phyloP scores from a whole-genome alignment of 345 rosid genomes.

The Lepidium didymum region DNA sequence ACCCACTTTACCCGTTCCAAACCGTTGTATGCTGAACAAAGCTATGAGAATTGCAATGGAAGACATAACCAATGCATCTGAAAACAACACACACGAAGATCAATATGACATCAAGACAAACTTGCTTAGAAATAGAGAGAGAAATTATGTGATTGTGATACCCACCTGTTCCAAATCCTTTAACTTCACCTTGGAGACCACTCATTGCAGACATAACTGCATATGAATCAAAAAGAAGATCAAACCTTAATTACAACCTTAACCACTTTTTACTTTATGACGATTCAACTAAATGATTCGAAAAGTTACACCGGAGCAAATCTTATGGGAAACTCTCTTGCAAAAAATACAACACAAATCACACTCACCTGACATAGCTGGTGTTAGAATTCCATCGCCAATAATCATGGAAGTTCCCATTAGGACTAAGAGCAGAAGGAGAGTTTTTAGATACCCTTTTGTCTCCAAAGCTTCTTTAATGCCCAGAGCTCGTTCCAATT shows the following conservation, averaged over 20 bases:
- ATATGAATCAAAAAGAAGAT: constrained; percentile 7
- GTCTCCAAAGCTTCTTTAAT: constrained; percentile 79
- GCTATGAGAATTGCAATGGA: constrained; percentile 60
- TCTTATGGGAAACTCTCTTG: not conserved
- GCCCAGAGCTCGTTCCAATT: constrained; percentile 71
- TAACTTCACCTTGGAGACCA: constrained; percentile 74
- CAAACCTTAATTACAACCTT: not conserved
- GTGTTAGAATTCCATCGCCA: constrained; percentile 95
- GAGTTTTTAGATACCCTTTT: constrained; percentile 62
- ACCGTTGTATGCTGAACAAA: constrained; percentile 82
- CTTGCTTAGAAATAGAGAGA: not conserved
- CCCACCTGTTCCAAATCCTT: constrained; percentile 73
- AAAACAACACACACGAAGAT: constrained; percentile 8
- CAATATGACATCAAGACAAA: not conserved
- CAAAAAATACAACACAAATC: not conserved
- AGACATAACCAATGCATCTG: constrained; percentile 70
- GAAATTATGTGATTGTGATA: constrained; percentile 19
- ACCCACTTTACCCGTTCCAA: constrained; percentile 90
- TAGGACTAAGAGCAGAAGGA: constrained; percentile 69
- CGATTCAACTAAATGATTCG: not conserved
- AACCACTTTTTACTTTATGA: not conserved
- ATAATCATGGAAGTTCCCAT: constrained; percentile 98
- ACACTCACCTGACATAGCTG: constrained; percentile 81
- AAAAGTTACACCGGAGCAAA: not conserved
- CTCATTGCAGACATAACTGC: constrained; percentile 99